Evolutionary conservation across 371 early-diverging fungal species (phyloP), one percentile per base, ranked within the genome.

Genomic region (Lichtheimia ornata): DNA sequence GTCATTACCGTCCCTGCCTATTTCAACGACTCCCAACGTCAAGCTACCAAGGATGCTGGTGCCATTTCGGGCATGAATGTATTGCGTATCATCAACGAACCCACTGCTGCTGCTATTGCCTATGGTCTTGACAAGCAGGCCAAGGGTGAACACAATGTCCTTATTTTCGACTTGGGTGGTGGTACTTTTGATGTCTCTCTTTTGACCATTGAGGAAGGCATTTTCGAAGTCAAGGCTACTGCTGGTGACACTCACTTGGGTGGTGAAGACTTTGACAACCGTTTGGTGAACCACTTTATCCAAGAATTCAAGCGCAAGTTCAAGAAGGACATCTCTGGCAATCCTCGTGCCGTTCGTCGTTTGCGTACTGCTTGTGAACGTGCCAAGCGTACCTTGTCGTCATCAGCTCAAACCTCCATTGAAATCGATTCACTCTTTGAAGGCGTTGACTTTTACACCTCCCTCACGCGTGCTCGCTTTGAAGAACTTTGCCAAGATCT

Each of bases 41-140:
- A 97, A 84, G 98, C 97, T 69, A 98, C 98, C 82, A 97, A 97
- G 89, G 95, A 96, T 77, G 95, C 99, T 63, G 99, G 97, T 79
- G 79, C 82, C 69, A 95, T 99, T 72, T 84, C 98, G 20, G 99
- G 98, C 50, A 79, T 99, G 65, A 94, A 96, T 85, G 94, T 97
- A 41, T 88, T 95, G 73, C 93, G 99, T 79, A 95, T 98, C 79
- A 94, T 98, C 76, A 95, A 95, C 88, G 99, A 98, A 85, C 99
- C 99, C 63, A 97, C 97, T 28, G 98, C 99, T 53, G 99, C 99
- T 55, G 99, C 99, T 73, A 94, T 97, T 64, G 97, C 98, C 63
- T 97, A 97, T 81, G 98, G 96, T 73, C 82, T 97, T 62, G 95
- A 94, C 83, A 96, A 91, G 82, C 90, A 92, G 83, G 64, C 74